A percentile compares a stretch with the other conserved stretches of the same genome.
These are phyloP conservation scores for Lactifluus pinguis DNA, from an alignment of 768 basidiomycete species.

Conservation along the genomic window DNA sequence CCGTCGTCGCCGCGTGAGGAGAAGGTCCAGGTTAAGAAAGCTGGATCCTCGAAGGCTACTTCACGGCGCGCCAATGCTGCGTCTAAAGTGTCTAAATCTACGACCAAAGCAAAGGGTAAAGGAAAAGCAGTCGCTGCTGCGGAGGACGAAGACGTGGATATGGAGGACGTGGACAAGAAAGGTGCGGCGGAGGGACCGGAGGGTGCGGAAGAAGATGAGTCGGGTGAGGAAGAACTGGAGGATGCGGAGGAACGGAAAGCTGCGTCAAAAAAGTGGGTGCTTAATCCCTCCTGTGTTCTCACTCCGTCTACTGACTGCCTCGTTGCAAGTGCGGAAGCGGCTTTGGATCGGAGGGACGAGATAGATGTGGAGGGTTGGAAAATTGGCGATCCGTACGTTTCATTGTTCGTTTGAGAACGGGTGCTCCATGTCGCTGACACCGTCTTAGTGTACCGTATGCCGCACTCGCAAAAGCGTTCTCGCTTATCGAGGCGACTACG, in stretches of 20 bases:
- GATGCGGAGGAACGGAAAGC: conserved; percentile 36
- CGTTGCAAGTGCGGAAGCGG: conserved; percentile 53
- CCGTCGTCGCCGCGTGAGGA: background rate
- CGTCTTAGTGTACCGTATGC: conserved; percentile 79
- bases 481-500: conserved; percentile 86
- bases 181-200: conserved; percentile 23
- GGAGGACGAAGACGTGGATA: conserved; percentile 16
- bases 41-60: background rate
- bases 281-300: background rate
- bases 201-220: conserved; percentile 26
- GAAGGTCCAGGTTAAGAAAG: background rate
- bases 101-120: conserved; percentile 13
- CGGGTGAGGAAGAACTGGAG: conserved; percentile 34
- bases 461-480: conserved; percentile 81
- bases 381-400: conserved; percentile 67
- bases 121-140: conserved; percentile 5
- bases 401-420: background rate
- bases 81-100: background rate
- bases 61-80: background rate
- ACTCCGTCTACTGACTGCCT: background rate
- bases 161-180: conserved; percentile 12
- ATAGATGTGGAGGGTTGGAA: conserved; percentile 84
- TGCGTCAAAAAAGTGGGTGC: conserved; percentile 58
- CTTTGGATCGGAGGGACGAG: conserved; percentile 47
- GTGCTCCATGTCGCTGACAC: background rate